These are phyloP conservation scores for Linnemannia hyalina DNA, from an alignment of 192 early-diverging fungal genomes.

Conservation along the genomic window DNA sequence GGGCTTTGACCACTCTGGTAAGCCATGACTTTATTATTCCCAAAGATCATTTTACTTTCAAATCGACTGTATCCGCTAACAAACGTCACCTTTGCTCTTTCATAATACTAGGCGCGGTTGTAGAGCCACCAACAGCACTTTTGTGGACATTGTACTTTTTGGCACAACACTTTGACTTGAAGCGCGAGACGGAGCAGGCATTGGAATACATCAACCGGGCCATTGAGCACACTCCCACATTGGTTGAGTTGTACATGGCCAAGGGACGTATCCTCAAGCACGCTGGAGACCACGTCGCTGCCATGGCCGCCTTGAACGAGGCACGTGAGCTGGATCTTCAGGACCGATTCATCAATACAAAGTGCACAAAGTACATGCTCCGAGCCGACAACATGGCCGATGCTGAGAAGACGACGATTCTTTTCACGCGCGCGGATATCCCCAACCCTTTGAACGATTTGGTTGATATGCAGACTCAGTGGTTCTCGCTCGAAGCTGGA, in stretches of 20 bases:
- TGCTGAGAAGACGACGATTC: constrained; percentile 83
- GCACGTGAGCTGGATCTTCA: constrained; percentile 89
- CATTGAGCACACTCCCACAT: constrained; percentile 84
- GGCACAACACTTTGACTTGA: constrained; percentile 87
- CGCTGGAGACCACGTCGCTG: constrained; percentile 76
- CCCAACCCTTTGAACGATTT: constrained; percentile 81
- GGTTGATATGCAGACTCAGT: constrained; percentile 90
- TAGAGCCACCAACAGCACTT: constrained; percentile 79
- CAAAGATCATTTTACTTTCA: not conserved
- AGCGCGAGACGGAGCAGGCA: constrained; percentile 75
- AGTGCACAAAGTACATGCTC: constrained; percentile 93
- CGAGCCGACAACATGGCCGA: constrained; percentile 78
- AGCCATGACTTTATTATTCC: not conserved
- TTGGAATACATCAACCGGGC: constrained; percentile 84
- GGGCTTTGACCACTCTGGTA: constrained; percentile 55
- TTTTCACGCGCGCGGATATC: constrained; percentile 80
- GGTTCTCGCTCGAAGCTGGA: constrained; percentile 87
- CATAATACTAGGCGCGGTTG: constrained; percentile 44
- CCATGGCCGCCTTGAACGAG: constrained; percentile 84
- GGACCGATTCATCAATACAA: constrained; percentile 94
- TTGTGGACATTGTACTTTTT: constrained; percentile 92
- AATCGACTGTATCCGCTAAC: not conserved
- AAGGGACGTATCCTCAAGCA: constrained; percentile 95
- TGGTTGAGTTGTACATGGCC: constrained; percentile 90
- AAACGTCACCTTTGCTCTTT: not conserved